Percentiles rank a stretch among this genome's conserved stretches.
Evolutionary conservation across 495 filamentous ascomycete genomes (phyloP).

Genomic region (Aspergillus nidulans): DNA sequence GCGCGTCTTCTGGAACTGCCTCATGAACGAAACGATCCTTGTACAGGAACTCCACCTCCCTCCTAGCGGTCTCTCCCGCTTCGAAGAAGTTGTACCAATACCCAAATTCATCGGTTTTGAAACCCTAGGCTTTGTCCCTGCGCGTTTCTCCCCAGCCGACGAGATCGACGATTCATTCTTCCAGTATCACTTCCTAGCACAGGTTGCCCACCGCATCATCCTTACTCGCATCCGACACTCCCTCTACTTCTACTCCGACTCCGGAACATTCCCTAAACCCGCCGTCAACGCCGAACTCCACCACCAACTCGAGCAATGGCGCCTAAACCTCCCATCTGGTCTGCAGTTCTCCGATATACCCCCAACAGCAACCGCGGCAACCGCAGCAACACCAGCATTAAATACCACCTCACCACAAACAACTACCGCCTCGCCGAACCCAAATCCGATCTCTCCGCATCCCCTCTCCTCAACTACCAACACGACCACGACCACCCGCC

Average conservation of each 20-base stretch:
- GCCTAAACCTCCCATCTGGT: constrained; percentile 38
- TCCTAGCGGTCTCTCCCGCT: constrained; percentile 39
- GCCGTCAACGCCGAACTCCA: constrained; percentile 42
- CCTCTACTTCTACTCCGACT: constrained; percentile 47
- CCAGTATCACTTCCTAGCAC: constrained; percentile 48
- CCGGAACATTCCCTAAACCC: constrained; percentile 41
- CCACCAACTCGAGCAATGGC: constrained; percentile 47
- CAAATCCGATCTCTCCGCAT: constrained; percentile 8
- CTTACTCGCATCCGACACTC: constrained; percentile 45
- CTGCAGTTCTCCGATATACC: constrained; percentile 36
- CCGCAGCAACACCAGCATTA: neutral
- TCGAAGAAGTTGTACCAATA: constrained; percentile 44
- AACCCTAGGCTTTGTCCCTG: constrained; percentile 30
- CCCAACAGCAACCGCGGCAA: constrained; percentile 14
- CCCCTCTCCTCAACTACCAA: constrained; percentile 12
- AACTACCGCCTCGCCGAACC: constrained; percentile 20
- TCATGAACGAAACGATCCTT: constrained; percentile 48
- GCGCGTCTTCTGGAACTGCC: constrained; percentile 45
- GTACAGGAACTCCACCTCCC: constrained; percentile 47
- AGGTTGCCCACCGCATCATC: constrained; percentile 47
- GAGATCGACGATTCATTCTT: constrained; percentile 45
- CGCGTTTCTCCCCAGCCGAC: constrained; percentile 25
- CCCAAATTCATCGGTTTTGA: constrained; percentile 46
- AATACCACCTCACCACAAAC: constrained; percentile 22
- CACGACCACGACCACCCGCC: constrained; percentile 19